Conservation (phyloP, 176 grass and related monocot genomes). For the Zizania latifolia region DNA sequence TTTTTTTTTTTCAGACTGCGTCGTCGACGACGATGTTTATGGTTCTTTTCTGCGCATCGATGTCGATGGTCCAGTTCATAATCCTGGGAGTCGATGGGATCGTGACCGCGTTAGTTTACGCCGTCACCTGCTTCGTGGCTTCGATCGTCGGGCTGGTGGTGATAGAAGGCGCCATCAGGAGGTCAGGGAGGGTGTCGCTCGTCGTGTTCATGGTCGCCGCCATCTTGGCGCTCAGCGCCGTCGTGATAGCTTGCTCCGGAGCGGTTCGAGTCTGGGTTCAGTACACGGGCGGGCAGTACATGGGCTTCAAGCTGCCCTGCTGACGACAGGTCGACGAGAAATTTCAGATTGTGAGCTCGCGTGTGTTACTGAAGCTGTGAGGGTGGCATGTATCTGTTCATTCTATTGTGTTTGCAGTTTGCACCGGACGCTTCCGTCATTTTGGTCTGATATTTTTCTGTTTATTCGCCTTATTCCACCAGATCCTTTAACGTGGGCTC, state of each 20-base stretch:
- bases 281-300: slow-evolving; percentile 29
- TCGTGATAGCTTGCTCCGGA: slow-evolving; percentile 37
- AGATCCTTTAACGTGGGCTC: too few species aligned
- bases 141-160: slow-evolving; percentile 29
- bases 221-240: slow-evolving; percentile 36
- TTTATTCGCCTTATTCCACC: too few species aligned
- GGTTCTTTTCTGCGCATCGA: slow-evolving; percentile 51
- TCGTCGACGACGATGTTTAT: slow-evolving; percentile 38
- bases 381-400: background rate
- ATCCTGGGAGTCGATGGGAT: slow-evolving; percentile 41
- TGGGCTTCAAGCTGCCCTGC: slow-evolving; percentile 47
- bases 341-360: background rate
- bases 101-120: slow-evolving; percentile 21
- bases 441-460: background rate
- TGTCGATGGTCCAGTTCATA: slow-evolving; percentile 60
- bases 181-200: slow-evolving; percentile 33
- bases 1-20: slow-evolving; percentile 2
- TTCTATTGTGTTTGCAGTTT: background rate
- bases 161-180: slow-evolving; percentile 31
- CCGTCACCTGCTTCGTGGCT: slow-evolving; percentile 33
- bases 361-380: background rate
- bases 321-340: background rate
- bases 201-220: slow-evolving; percentile 37
- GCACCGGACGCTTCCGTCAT: background rate
- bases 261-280: slow-evolving; percentile 38